These are phyloP conservation scores for Coprinopsis sp. DNA, from an alignment of 768 basidiomycete genomes.

Conservation along the genomic window DNA sequence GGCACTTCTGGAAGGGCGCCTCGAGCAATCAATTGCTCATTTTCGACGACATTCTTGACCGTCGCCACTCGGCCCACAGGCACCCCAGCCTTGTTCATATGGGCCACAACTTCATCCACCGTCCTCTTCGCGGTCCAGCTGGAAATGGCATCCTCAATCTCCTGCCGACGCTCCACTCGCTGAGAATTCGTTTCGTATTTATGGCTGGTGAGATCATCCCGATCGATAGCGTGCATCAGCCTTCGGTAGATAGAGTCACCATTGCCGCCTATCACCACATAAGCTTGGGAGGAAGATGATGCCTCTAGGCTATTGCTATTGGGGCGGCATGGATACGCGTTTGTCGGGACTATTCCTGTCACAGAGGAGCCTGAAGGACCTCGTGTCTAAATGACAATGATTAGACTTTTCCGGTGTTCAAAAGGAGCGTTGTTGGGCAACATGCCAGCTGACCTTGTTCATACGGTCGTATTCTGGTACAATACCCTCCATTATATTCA, in stretches of 20 bases:
- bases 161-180: conserved; percentile 56
- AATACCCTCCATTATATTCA: conserved; percentile 74
- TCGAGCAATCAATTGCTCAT: conserved; percentile 50
- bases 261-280: conserved; percentile 70
- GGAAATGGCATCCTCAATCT: conserved; percentile 61
- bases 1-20: conserved; percentile 57
- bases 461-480: conserved; percentile 74
- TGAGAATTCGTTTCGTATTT: conserved; percentile 52
- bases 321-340: conserved; percentile 65
- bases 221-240: conserved; percentile 57
- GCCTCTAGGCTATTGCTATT: conserved; percentile 29
- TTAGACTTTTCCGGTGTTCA: background rate
- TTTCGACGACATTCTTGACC: conserved; percentile 59
- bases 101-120: conserved; percentile 48
- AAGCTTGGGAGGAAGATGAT: conserved; percentile 25
- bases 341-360: conserved; percentile 72
- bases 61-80: conserved; percentile 61
- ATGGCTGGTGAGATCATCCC: conserved; percentile 55
- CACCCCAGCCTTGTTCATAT: conserved; percentile 48
- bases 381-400: conserved; percentile 42
- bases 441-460: conserved; percentile 42
- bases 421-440: background rate
- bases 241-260: conserved; percentile 66
- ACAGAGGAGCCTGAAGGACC: conserved; percentile 73
- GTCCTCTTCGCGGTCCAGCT: conserved; percentile 50